phyloP scores from a whole-genome alignment of 2,329 filamentous ascomycete genomes.

The Talaromyces sp. region DNA sequence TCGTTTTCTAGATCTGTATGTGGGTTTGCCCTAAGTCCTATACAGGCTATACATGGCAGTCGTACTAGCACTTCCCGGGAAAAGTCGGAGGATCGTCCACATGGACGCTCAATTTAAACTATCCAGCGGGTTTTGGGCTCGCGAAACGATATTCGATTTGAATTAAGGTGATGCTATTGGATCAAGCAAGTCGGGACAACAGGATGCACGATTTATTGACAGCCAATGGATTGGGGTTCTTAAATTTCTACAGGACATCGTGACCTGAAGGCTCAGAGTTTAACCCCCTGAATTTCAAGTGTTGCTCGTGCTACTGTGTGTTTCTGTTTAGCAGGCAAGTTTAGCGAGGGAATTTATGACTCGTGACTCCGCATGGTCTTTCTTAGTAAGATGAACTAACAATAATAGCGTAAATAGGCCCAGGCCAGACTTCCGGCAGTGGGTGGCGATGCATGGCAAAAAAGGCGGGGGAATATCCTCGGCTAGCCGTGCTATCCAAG shows the following conservation, averaged over 20 bases:
- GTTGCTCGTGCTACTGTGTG: too few species aligned
- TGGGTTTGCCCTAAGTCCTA: constrained; percentile 8
- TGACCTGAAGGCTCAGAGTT: neutral
- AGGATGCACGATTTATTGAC: neutral
- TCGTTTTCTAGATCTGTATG: neutral
- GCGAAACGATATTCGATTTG: neutral
- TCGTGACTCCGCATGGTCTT: neutral
- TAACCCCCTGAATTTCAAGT: neutral
- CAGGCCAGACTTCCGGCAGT: neutral
- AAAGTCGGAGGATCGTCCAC: constrained; percentile 4
- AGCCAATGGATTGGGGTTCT: neutral
- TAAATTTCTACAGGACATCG: constrained; percentile 1
- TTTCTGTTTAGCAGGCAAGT: too few species aligned
- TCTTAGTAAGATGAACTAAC: neutral
- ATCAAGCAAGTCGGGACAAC: neutral
- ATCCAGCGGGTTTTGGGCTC: neutral
- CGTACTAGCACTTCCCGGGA: constrained; percentile 1
- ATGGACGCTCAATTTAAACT: neutral
- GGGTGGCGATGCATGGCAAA: neutral
- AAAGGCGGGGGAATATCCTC: constrained; percentile 9
- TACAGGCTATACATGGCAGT: neutral
- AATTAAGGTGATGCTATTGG: neutral
- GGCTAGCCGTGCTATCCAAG: constrained; percentile 11
- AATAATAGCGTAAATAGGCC: neutral
- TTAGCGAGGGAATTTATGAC: neutral